Evolutionary conservation across 169 alveolate species (phyloP).

Genomic region (Theileria parva): DNA sequence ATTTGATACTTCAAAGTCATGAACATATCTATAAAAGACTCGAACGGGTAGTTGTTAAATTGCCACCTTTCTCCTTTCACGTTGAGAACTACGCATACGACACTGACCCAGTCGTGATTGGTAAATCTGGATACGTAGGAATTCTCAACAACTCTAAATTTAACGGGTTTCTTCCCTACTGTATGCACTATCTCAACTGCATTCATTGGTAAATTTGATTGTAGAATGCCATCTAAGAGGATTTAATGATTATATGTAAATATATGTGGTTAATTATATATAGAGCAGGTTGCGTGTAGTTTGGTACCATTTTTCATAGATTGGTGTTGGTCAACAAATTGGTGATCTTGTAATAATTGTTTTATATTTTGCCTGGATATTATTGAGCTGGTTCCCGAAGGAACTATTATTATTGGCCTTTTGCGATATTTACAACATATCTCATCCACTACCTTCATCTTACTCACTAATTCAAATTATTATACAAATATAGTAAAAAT

Average conservation of each 20-base stretch:
- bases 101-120: slow-evolving; percentile 75
- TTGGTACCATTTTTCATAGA: slow-evolving; percentile 30
- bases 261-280: slow-evolving; percentile 19
- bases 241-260: no score
- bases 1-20: slow-evolving; percentile 64
- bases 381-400: slow-evolving; percentile 57
- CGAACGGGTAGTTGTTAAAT: slow-evolving; percentile 72
- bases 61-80: slow-evolving; percentile 70
- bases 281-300: neutral
- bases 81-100: slow-evolving; percentile 73
- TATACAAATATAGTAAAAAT: neutral
- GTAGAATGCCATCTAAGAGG: slow-evolving; percentile 35
- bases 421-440: slow-evolving; percentile 71
- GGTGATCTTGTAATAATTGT: slow-evolving; percentile 55
- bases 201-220: slow-evolving; percentile 54
- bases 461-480: slow-evolving; percentile 4
- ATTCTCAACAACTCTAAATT: slow-evolving; percentile 73
- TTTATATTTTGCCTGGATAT: slow-evolving; percentile 53
- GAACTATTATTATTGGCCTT: slow-evolving; percentile 71
- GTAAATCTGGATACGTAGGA: slow-evolving; percentile 66
- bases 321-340: slow-evolving; percentile 53
- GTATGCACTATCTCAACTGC: slow-evolving; percentile 71
- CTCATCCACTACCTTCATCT: slow-evolving; percentile 69
- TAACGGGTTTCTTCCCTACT: slow-evolving; percentile 65
- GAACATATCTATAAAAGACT: slow-evolving; percentile 67